These are phyloP conservation scores for Rhizopogon vinicolor DNA, from an alignment of 768 basidiomycete species.

Conservation along the genomic window DNA sequence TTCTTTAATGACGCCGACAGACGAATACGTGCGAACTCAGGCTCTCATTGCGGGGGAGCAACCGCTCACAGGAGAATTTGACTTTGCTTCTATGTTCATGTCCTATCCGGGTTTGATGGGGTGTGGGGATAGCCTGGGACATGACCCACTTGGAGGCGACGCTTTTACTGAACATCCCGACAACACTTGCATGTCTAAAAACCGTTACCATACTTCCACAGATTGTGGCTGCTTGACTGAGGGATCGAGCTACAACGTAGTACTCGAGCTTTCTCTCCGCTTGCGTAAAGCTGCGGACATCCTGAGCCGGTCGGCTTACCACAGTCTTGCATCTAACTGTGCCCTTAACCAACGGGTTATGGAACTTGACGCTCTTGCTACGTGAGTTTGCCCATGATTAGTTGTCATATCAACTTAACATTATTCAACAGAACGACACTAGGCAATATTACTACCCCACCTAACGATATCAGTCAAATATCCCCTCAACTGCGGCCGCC, in stretches of 20 bases:
- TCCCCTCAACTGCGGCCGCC: constrained; percentile 11
- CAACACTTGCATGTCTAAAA: constrained; percentile 10
- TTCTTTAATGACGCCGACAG: constrained; percentile 40
- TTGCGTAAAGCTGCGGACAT: constrained; percentile 57
- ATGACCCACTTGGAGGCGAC: background rate
- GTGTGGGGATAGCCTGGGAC: constrained; percentile 10
- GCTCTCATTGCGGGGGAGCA: constrained; percentile 20
- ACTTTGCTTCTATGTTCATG: constrained; percentile 38
- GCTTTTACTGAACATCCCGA: constrained; percentile 2
- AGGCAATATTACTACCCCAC: constrained; percentile 27
- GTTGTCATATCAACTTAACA: constrained; percentile 8
- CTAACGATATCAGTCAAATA: constrained; percentile 17
- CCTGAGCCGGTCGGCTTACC: constrained; percentile 43
- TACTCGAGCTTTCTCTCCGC: constrained; percentile 61
- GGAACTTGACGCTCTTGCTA: constrained; percentile 48
- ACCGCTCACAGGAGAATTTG: constrained; percentile 32
- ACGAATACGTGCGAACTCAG: constrained; percentile 34
- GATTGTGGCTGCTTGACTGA: constrained; percentile 58
- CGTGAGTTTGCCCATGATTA: constrained; percentile 32
- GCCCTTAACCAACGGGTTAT: constrained; percentile 39
- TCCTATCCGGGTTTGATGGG: constrained; percentile 22
- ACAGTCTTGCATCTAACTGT: constrained; percentile 28
- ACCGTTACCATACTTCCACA: constrained; percentile 7
- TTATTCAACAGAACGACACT: constrained; percentile 33
- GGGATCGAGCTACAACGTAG: constrained; percentile 45